These are phyloP conservation scores for Lasiodiplodia gonubiensis DNA, from an alignment of 2,329 filamentous ascomycete genomes.

Conservation along the genomic window DNA sequence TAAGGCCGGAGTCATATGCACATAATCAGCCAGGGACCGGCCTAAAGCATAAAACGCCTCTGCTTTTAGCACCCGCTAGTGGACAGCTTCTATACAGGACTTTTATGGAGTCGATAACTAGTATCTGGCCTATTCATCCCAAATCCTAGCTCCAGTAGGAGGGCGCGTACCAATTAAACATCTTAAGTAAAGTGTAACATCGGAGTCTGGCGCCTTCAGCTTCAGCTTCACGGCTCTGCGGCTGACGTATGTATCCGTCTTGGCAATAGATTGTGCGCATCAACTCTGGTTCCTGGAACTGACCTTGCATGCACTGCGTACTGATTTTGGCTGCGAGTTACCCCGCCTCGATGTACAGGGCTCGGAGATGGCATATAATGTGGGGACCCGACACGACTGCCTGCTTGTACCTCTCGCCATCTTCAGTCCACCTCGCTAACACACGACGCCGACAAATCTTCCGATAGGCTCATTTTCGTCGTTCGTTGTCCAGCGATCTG, in stretches of 20 bases:
- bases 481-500: background rate
- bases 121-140: background rate
- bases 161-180: background rate
- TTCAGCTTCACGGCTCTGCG: background rate
- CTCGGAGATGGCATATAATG: background rate
- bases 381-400: background rate
- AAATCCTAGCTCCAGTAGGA: background rate
- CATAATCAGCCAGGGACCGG: background rate
- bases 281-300: conserved; percentile 9
- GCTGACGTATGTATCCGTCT: background rate
- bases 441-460: background rate
- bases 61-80: background rate
- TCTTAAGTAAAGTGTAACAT: background rate
- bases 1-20: background rate
- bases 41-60: background rate
- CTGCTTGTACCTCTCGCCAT: background rate
- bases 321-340: background rate
- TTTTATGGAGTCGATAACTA: background rate
- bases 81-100: background rate
- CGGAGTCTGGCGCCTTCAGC: background rate
- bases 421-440: background rate
- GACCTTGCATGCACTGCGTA: background rate
- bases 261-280: background rate
- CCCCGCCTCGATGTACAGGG: background rate
- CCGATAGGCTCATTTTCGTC: background rate